These are phyloP conservation scores for Neurospora cerealis DNA, from an alignment of 495 filamentous ascomycete genomes.

Conservation along the genomic window DNA sequence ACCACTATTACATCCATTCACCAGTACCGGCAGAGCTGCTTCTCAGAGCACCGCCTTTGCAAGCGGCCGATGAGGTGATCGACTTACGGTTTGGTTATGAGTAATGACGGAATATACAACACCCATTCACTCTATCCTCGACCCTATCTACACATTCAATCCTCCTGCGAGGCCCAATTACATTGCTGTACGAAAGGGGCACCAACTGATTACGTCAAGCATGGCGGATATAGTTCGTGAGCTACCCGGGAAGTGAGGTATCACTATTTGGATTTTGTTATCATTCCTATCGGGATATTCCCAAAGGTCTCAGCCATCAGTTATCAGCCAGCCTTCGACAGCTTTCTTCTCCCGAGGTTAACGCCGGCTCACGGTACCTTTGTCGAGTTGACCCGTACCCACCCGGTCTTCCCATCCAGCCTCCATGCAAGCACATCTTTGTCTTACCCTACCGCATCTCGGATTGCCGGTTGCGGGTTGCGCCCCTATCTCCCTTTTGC, in stretches of 20 bases:
- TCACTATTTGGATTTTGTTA: neutral
- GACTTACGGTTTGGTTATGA: neutral
- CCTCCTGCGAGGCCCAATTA: neutral
- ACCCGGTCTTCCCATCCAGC: neutral
- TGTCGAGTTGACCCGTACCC: neutral
- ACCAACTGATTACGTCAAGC: neutral
- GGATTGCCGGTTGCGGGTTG: slow-evolving; percentile 7
- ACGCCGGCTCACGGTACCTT: neutral
- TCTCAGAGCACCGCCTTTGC: neutral
- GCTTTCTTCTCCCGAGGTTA: neutral
- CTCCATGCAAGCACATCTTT: slow-evolving; percentile 11
- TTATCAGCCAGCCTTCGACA: neutral
- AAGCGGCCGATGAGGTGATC: neutral
- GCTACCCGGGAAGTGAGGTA: neutral
- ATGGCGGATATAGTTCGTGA: neutral
- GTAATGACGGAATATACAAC: neutral
- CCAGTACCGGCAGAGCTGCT: neutral
- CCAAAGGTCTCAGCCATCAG: neutral
- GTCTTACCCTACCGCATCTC: slow-evolving; percentile 5
- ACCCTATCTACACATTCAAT: neutral
- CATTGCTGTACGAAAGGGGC: neutral
- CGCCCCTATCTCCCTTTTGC: neutral
- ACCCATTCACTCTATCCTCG: neutral
- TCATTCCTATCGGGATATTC: neutral
- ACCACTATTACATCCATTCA: neutral